Conservation (phyloP, 2,329 filamentous ascomycete genomes). For the Aureobasidium sp. region DNA sequence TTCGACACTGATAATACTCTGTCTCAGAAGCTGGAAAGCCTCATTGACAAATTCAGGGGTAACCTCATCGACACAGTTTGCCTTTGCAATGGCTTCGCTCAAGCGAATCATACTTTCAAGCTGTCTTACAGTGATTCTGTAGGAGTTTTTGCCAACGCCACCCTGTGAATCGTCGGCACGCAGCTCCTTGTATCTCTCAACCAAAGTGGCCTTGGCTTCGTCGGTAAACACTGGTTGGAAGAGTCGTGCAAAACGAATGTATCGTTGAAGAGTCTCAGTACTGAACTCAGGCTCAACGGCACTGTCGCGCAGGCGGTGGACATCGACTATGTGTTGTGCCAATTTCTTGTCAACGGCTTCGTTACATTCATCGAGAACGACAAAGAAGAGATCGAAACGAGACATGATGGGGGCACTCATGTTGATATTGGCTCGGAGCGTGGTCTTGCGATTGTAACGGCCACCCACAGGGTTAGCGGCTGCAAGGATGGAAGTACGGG, state of each 20-base stretch:
- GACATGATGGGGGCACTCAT: conserved; percentile 99
- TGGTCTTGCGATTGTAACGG: conserved; percentile 94
- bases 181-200: conserved; percentile 92
- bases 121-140: conserved; percentile 94
- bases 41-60: conserved; percentile 78
- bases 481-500: conserved; percentile 87
- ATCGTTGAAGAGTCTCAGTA: conserved; percentile 92
- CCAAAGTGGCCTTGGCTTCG: conserved; percentile 75
- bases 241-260: conserved; percentile 91
- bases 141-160: conserved; percentile 87
- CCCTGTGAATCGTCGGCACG: conserved; percentile 89
- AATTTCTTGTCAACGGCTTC: conserved; percentile 84
- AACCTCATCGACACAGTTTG: conserved; percentile 90
- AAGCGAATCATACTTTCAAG: conserved; percentile 92
- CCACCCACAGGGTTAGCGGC: conserved; percentile 94
- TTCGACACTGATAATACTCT: conserved; percentile 96
- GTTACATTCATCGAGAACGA: conserved; percentile 94
- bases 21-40: conserved; percentile 80
- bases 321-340: conserved; percentile 86
- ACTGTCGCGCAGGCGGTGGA: conserved; percentile 87
- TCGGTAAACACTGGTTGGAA: conserved; percentile 90
- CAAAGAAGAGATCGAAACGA: conserved; percentile 97
- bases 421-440: conserved; percentile 90
- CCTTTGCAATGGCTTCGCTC: conserved; percentile 96
- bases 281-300: conserved; percentile 89